Evolutionary conservation across 2,329 filamentous ascomycete genomes (phyloP).

Genomic region (Fonsecaea multimorphosa): DNA sequence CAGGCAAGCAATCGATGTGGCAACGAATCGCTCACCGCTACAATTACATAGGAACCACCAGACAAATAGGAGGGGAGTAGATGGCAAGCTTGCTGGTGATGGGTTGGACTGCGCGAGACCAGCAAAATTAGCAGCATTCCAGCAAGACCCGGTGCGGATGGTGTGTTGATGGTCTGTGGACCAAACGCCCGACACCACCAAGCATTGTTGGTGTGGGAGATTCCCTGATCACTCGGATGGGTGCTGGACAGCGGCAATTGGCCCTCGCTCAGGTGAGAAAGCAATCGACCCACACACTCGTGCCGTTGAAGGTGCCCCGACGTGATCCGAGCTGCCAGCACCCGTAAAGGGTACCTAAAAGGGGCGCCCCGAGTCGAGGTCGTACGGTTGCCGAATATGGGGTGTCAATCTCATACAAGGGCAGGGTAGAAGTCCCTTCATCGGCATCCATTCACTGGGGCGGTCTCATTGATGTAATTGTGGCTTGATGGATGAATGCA

Average conservation of each 20-base stretch:
- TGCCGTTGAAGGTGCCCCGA: slow-evolving; percentile 8
- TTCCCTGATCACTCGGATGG: slow-evolving; percentile 9
- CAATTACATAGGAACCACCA: slow-evolving; percentile 14
- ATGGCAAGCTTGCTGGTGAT: slow-evolving; percentile 20
- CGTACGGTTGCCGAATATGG: neutral
- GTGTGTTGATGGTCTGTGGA: slow-evolving; percentile 12
- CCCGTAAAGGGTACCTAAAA: neutral
- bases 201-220: slow-evolving; percentile 14
- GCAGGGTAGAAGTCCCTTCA: neutral
- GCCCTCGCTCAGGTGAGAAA: neutral
- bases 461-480: neutral
- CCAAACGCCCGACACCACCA: slow-evolving; percentile 10
- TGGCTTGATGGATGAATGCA: neutral
- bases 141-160: slow-evolving; percentile 6
- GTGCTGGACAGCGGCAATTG: slow-evolving; percentile 7
- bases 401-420: neutral
- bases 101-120: slow-evolving; percentile 14
- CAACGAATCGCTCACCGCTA: slow-evolving; percentile 32
- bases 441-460: neutral
- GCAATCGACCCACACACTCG: slow-evolving; percentile 7
- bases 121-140: slow-evolving; percentile 16
- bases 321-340: slow-evolving; percentile 17
- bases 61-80: slow-evolving; percentile 24
- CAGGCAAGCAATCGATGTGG: slow-evolving; percentile 27
- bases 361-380: neutral